Base-by-base conservation (phyloP, 2,329 filamentous ascomycete species). In the Cladosporium colombiae region DNA sequence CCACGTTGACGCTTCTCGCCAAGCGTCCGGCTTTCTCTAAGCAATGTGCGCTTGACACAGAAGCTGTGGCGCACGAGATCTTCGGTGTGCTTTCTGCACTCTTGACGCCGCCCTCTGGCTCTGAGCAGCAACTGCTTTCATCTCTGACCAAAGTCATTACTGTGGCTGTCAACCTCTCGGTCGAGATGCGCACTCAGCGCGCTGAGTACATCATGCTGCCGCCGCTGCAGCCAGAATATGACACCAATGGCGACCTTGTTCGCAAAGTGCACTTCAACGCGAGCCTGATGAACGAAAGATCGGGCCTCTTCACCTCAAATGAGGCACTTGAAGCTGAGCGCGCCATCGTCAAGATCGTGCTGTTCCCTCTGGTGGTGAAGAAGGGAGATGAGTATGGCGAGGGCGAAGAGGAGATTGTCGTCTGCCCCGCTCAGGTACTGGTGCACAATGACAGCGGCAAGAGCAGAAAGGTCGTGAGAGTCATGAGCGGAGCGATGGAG, bases 191-290 rank as follows among this genome's bases (percentile, higher is more conserved):
- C 76, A 96, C 91, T 18, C 95, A 99, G 78, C 89, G 92, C 67
- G 93, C 95, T 44, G 95, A 98, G 81, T 99, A 97, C 82, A 95
- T 97, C 82, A 99, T 99, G 94, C 88, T 98, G 21, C 94, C 95
- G 31, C 95, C 95, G 5, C 84, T 97, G 65, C 92, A 95, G 78
- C 95, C 95, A 25, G 93, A 97, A 78, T 98, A 97, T 79, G 93
- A 98, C 78, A 90, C 89, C 72, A 92, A 95, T 69, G 95, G 95
- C 72, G 94, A 98, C 74, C 86, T 99, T 10, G 85, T 89, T 18
- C 90, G 91, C 64, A 94, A 93, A 65, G 92, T 98, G 11, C 85
- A 88, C 67, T 99, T 99, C 86, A 97, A 97, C 74, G 91, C 94
- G 1, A 87, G 90, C 35, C 86, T 97, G 74, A 98, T 99, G 94